Evolutionary conservation across 2,329 filamentous ascomycete species (phyloP).

Genomic region (Cercospora zeae-maydis): DNA sequence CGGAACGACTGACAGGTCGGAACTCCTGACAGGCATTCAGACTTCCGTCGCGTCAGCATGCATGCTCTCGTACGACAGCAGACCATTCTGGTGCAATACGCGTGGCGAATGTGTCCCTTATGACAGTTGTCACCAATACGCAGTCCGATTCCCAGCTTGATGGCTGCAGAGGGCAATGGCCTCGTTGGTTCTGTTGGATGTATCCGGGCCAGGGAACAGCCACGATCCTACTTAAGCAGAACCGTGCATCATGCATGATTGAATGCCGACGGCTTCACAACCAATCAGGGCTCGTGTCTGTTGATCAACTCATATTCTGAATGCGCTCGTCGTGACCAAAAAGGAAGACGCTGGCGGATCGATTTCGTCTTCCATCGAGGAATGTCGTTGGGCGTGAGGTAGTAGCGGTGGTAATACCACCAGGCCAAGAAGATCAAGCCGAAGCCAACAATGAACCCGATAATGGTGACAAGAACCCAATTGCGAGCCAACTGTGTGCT

Average conservation of each 20-base stretch:
- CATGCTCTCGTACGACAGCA: background rate
- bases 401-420: conserved; percentile 50
- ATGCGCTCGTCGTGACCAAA: conserved; percentile 31
- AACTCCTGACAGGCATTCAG: background rate
- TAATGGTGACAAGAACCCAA: conserved; percentile 54
- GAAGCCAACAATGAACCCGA: conserved; percentile 50
- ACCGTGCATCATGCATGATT: background rate
- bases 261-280: background rate
- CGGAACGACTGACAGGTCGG: background rate
- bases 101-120: background rate
- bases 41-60: background rate
- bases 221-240: background rate
- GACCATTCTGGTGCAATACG: background rate
- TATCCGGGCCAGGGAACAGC: background rate
- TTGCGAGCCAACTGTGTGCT: conserved; percentile 43
- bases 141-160: background rate
- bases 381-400: conserved; percentile 24
- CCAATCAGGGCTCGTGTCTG: conserved; percentile 28
- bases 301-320: conserved; percentile 34
- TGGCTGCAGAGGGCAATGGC: background rate
- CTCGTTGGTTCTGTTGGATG: background rate
- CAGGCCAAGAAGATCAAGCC: conserved; percentile 48
- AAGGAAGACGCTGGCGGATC: conserved; percentile 26
- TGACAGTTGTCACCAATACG: background rate
- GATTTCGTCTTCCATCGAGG: conserved; percentile 29